Evolutionary conservation across 768 basidiomycete species (phyloP), one percentile per base, ranked within the genome.

Genomic region (Hygrophorus pudorinus): DNA sequence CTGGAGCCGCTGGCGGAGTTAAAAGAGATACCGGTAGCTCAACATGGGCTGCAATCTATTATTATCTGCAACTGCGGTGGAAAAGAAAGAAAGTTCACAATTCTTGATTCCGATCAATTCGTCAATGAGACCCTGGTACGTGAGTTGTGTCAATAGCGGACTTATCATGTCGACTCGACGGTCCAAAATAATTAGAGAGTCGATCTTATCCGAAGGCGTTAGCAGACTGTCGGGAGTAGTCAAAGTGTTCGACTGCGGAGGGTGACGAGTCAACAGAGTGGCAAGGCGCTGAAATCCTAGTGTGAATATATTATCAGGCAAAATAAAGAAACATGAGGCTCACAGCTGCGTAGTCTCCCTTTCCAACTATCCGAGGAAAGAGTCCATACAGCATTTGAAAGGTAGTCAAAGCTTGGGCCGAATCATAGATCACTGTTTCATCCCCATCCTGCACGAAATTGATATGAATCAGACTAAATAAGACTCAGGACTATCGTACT

Each of bases 91-190:
- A 31, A 38, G 28, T 38, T 47, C 54, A 90, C 93, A 85, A 56
- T 96, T 91, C 60, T 76, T 85, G 49, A 99, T 82, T 0, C 89
- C 86, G 38, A 96, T 70, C 29, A 90, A 65, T 60, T 99, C 96
- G 56, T 98, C 96, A 28, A 97, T 72, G 38, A 99, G 79, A 14
- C 96, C 96, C 59, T 98, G 85, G 53, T 98, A 98, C 0, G 96
- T 99, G 45, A 98, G 68, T 56, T 98, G 93, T 2, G 96, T 98
- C 37, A 94, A 75, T 41, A 98, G 68, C 1, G 96, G 91, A 0
- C 96, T 96, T 47, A 98, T 80, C 85, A 97, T 86, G 56, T 99
- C 96, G 8, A 86, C 79, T 28, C 81, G 79, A 38, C 96, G 79
- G 60, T 99, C 96, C 46, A 99, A 53, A 30, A 98, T 71, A 51